phyloP scores from a whole-genome alignment of 495 filamentous ascomycete species.

The Aspergillus haitiensis region DNA sequence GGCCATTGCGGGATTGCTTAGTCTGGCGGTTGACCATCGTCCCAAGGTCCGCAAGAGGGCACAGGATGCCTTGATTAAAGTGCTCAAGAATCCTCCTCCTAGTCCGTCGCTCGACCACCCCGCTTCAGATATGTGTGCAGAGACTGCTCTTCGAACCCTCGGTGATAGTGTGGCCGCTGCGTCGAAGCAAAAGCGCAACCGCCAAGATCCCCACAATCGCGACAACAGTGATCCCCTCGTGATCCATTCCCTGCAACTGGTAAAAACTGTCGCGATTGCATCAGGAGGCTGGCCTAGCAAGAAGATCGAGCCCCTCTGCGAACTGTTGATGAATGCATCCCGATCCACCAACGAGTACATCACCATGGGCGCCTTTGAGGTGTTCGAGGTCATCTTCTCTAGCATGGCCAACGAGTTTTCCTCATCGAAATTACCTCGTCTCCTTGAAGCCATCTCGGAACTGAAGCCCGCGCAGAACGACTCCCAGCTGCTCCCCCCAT shows the following conservation, averaged over 20 bases:
- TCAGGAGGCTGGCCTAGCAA: conserved; percentile 96
- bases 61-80: conserved; percentile 81
- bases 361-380: conserved; percentile 91
- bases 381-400: conserved; percentile 94
- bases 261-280: conserved; percentile 80
- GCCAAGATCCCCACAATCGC: conserved; percentile 39
- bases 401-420: conserved; percentile 84
- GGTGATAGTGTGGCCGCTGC: conserved; percentile 64
- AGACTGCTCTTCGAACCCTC: conserved; percentile 76
- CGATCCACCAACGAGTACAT: conserved; percentile 88
- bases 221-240: conserved; percentile 74
- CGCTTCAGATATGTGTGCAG: conserved; percentile 91
- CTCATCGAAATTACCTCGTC: conserved; percentile 81
- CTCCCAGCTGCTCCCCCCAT: conserved; percentile 87
- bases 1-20: conserved; percentile 82
- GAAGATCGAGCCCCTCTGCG: conserved; percentile 89
- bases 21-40: conserved; percentile 78
- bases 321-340: conserved; percentile 82
- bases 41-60: conserved; percentile 95
- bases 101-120: conserved; percentile 92
- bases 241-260: conserved; percentile 86
- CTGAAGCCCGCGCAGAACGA: conserved; percentile 87
- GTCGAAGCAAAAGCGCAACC: conserved; percentile 61
- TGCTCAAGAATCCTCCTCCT: conserved; percentile 79
- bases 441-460: conserved; percentile 85